Base-by-base conservation (phyloP, 2,329 filamentous ascomycete genomes). In the Colletotrichum cordylinicola region DNA sequence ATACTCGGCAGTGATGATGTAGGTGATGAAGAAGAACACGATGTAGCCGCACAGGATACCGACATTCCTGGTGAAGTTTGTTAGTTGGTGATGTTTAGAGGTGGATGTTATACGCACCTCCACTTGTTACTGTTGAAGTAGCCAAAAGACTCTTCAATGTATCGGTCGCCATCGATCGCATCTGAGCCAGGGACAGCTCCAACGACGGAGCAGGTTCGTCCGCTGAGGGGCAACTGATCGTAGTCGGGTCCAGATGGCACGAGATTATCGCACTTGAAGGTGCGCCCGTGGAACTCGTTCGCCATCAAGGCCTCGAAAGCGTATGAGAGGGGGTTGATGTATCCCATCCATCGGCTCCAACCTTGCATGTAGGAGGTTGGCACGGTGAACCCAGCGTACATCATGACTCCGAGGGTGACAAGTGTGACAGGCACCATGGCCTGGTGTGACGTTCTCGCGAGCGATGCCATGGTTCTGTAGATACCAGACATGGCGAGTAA, bases 281-380 rank as follows among this genome's bases (percentile, higher is more conserved):
- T 77, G 10, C 93, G 91, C 72, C 87, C 85, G 78, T 92, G 85
- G 80, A 98, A 98, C 83, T 98, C 96, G 83, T 98, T 98, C 77
- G 94, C 90, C 90, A 96, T 93, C 39, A 97, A 88, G 0, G 92
- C 88, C 82, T 98, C 95, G 80, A 98, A 98, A 0, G 92, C 92
- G 78, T 97, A 98, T 2, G 91, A 92, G 5, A 98, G 90, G 4
- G 95, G 94, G 77, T 97, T 93, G 55, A 97, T 86, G 82, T 95
- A 96, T 81, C 93, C 94, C 77, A 98, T 91, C 95, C 95, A 98
- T 72, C 92, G 89, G 78, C 93, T 94, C 94, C 95, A 98, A 2
- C 88, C 90, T 6, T 93, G 89, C 94, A 95, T 97, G 83, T 96
- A 91, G 65, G 86, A 83, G 77, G 88, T 89, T 0, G 90, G 91